Evolutionary conservation across 2,329 filamentous ascomycete species (phyloP), one percentile per base, ranked within the genome.

Genomic region (Sarocladiaceae sp.): DNA sequence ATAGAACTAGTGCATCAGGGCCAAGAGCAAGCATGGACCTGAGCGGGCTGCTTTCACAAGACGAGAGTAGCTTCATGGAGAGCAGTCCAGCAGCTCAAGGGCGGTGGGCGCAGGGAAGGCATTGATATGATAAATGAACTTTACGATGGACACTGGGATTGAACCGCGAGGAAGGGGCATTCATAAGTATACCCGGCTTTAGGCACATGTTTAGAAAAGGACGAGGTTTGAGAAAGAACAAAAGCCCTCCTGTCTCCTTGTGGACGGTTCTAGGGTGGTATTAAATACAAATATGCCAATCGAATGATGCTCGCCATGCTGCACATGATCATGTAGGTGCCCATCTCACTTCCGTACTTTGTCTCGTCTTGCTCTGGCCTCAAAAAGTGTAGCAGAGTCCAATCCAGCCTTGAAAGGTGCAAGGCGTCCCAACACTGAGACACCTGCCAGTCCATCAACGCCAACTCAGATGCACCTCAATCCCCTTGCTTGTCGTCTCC

Each of bases 61-160:
- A 82, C 33, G 82, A 79, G 53, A 83, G 80, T 63, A 83, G 79
- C 56, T 71, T 78, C 52, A 68, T 79, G 55, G 74, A 73, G 1
- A 80, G 77, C 58, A 83, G 79, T 58, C 80, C 80, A 2, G 60
- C 56, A n/a, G 60, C 56, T n/a, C 70, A 72, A 13, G 60, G 71
- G 10, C 69, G 70, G 52, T 69, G 75, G 12, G 59, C 62, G 25
- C 60, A 65, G 42, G 52, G 60, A 17, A 58, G 56, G 52, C 23
- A 39, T 2, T 50, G 31, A 40, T 8, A 50, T 25, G 22, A 39
- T 5, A 6, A 37, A 12, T n/a, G n/a, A n/a, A n/a, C n/a, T n/a
- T n/a, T n/a, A n/a, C n/a, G n/a, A n/a, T n/a, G n/a, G n/a, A n/a
- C n/a, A n/a, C n/a, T n/a, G n/a, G n/a, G n/a, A n/a, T n/a, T n/a